Conservation (phyloP, 2,329 filamentous ascomycete genomes). For the Verticillium longisporum region DNA sequence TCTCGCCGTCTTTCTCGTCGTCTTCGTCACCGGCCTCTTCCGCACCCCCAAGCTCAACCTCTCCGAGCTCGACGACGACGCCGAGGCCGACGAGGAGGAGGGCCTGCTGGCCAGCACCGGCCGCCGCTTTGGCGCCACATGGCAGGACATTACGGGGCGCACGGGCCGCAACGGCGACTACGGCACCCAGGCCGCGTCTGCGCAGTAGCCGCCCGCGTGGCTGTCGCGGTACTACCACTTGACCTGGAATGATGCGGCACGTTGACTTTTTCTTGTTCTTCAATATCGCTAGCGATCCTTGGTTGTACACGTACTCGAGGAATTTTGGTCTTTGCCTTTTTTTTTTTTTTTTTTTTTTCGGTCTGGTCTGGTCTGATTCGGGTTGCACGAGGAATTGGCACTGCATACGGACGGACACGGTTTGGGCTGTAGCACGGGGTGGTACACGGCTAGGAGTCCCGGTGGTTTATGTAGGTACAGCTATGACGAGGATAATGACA, state of each 20-base stretch:
- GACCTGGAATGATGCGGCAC: not conserved
- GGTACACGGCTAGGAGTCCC: not conserved
- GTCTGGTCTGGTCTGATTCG: not conserved
- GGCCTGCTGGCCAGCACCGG: conserved; percentile 79
- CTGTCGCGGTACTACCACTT: not conserved
- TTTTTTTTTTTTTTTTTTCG: not conserved
- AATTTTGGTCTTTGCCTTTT: not conserved
- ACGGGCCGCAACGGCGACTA: conserved; percentile 13
- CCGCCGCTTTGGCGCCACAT: conserved; percentile 74
- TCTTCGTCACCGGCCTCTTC: conserved; percentile 74
- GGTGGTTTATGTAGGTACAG: not conserved
- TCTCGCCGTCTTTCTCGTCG: conserved; percentile 72
- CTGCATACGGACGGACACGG: not conserved
- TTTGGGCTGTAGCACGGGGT: not conserved
- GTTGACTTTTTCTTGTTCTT: not conserved
- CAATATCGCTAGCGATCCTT: not conserved
- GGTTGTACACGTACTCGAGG: not conserved
- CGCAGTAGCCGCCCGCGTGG: not conserved
- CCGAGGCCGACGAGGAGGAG: conserved; percentile 90
- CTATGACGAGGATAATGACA: not conserved
- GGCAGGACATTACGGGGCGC: conserved; percentile 74
- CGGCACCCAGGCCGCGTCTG: conserved; percentile 2
- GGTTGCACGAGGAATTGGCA: not conserved
- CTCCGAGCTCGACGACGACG: conserved; percentile 76
- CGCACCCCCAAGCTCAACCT: conserved; percentile 72